Percentiles rank a stretch among this genome's conserved stretches.
phyloP scores from a whole-genome alignment of 208 protist species.

The Crithidia mellificae region DNA sequence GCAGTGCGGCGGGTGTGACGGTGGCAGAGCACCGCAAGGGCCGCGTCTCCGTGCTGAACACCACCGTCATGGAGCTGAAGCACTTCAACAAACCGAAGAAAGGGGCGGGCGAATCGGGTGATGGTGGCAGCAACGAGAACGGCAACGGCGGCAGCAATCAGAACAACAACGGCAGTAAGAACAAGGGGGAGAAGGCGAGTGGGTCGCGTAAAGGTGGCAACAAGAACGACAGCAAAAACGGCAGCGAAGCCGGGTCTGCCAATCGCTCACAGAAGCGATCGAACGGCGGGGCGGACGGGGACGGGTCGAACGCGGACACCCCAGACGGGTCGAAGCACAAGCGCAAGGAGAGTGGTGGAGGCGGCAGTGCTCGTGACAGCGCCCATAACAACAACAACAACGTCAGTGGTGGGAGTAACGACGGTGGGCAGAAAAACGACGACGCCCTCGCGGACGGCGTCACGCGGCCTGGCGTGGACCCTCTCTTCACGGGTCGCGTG shows the following conservation, averaged over 20 bases:
- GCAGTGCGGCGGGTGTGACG: conserved; percentile 15
- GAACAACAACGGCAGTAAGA: conserved; percentile 3
- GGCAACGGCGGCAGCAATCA: neutral
- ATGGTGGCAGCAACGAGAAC: neutral
- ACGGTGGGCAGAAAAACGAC: neutral
- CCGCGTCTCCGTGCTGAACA: conserved; percentile 22
- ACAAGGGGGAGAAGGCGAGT: neutral
- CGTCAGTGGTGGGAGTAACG: neutral
- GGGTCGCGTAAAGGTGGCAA: neutral
- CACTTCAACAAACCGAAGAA: conserved; percentile 36
- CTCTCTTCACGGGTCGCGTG: conserved; percentile 37
- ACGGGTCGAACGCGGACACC: neutral
- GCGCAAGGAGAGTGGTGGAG: neutral
- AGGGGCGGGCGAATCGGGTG: neutral
- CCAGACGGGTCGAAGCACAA: neutral
- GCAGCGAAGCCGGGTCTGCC: conserved; percentile 2
- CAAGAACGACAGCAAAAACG: neutral
- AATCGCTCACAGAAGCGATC: neutral
- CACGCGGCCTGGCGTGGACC: conserved; percentile 16
- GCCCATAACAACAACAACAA: conserved; percentile 17
- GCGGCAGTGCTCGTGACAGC: neutral
- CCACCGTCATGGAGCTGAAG: conserved; percentile 37
- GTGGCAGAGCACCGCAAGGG: conserved; percentile 37
- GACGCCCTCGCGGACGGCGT: neutral
- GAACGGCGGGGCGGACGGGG: neutral